These are phyloP conservation scores for Colletotrichum spinosum DNA, from an alignment of 2,329 filamentous ascomycete species.

Conservation along the genomic window DNA sequence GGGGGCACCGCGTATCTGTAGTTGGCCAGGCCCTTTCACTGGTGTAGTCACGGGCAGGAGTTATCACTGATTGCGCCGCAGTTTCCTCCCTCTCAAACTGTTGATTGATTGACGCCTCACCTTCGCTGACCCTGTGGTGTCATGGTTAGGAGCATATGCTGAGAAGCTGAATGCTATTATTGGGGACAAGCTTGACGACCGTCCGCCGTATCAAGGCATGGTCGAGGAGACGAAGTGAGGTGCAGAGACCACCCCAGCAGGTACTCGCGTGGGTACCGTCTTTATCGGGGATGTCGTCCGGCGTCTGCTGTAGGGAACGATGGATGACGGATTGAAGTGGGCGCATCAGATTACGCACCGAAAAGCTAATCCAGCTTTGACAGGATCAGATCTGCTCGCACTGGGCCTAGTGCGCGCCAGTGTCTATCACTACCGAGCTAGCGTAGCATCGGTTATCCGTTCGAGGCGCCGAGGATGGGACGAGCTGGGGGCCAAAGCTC, in stretches of 20 bases:
- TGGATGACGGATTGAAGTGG: conserved; percentile 26
- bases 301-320: conserved; percentile 11
- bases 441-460: conserved; percentile 29
- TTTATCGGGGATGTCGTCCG: conserved; percentile 12
- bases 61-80: too few relatives aligned
- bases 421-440: conserved; percentile 20
- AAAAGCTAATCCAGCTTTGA: conserved; percentile 29
- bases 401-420: conserved; percentile 27
- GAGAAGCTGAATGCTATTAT: background rate
- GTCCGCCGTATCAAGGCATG: background rate
- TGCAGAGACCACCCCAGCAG: too few relatives aligned
- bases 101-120: too few relatives aligned
- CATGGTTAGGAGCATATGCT: too few relatives aligned
- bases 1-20: conserved; percentile 21
- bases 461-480: conserved; percentile 34
- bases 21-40: background rate
- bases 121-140: too few relatives aligned
- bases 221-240: too few relatives aligned
- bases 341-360: conserved; percentile 26
- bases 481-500: conserved; percentile 33
- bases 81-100: too few relatives aligned
- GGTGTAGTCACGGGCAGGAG: too few relatives aligned
- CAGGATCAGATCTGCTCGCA: conserved; percentile 35
- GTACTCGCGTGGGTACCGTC: conserved; percentile 6
- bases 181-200: background rate